phyloP scores from a whole-genome alignment of 352 stramenopile genomes.

The Globisporangium canariense region DNA sequence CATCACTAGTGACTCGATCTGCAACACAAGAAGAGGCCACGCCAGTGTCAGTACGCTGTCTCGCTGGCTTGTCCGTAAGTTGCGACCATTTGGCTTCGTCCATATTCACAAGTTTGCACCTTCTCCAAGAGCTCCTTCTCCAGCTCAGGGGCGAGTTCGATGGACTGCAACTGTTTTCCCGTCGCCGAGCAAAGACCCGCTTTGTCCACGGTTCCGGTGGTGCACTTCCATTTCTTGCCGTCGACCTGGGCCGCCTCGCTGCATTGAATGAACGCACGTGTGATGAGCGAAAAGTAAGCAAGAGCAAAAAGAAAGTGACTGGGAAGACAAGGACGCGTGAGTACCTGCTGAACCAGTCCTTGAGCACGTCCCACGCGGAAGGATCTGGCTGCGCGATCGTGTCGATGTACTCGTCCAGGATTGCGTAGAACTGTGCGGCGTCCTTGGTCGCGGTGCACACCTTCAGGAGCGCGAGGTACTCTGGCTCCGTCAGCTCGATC shows the following conservation, averaged over 20 bases:
- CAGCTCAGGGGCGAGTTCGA: constrained; percentile 53
- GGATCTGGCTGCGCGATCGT: constrained; percentile 46
- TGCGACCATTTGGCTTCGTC: not conserved
- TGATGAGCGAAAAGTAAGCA: not conserved
- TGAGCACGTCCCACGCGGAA: constrained; percentile 57
- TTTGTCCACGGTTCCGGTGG: constrained; percentile 46
- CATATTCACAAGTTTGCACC: constrained; percentile 26
- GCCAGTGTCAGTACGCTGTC: too few relatives aligned
- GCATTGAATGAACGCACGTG: constrained; percentile 7
- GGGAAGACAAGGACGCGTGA: not conserved
- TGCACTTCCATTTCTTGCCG: constrained; percentile 52
- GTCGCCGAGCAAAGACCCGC: constrained; percentile 59
- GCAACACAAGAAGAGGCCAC: not conserved
- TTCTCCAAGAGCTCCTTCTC: constrained; percentile 55
- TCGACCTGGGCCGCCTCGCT: constrained; percentile 65
- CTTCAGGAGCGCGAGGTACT: constrained; percentile 58
- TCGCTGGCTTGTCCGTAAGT: too few relatives aligned
- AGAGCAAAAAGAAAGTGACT: not conserved
- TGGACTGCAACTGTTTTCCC: constrained; percentile 55
- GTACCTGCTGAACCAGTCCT: constrained; percentile 71
- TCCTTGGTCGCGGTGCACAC: constrained; percentile 39
- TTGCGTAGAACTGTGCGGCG: constrained; percentile 46
- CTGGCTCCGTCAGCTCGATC: constrained; percentile 58
- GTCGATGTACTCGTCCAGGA: constrained; percentile 59
- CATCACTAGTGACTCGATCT: constrained; percentile 80